Percentiles rank a stretch among this genome's conserved stretches.
These are phyloP conservation scores for Leccinum incarnatum DNA, from an alignment of 768 basidiomycete species.

Conservation along the genomic window DNA sequence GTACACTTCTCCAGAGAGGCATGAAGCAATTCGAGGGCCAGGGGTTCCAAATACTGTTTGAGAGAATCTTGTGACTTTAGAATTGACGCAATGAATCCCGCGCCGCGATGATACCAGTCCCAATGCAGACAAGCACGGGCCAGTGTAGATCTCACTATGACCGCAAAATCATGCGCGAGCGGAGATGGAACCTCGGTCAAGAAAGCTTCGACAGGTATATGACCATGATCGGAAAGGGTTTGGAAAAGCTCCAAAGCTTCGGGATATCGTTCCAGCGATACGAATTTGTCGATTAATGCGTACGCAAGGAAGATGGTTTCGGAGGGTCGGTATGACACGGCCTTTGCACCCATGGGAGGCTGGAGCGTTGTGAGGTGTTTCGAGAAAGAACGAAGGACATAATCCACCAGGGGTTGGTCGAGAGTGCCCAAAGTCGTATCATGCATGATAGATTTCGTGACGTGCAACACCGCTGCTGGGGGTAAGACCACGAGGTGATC, in stretches of 20 bases:
- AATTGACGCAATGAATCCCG: slow-evolving; percentile 35
- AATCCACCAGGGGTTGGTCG: slow-evolving; percentile 23
- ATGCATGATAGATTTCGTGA: slow-evolving; percentile 23
- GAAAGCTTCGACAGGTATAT: slow-evolving; percentile 49
- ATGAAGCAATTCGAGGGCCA: slow-evolving; percentile 46
- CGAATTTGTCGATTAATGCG: slow-evolving; percentile 41
- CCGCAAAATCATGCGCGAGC: slow-evolving; percentile 37
- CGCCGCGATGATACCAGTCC: slow-evolving; percentile 48
- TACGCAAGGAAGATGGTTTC: slow-evolving; percentile 40
- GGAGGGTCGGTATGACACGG: slow-evolving; percentile 40
- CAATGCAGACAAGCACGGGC: slow-evolving; percentile 53
- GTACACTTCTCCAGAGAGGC: slow-evolving; percentile 38
- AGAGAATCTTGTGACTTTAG: slow-evolving; percentile 24
- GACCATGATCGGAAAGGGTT: slow-evolving; percentile 41
- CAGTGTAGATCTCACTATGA: slow-evolving; percentile 49
- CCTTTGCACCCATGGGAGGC: slow-evolving; percentile 26
- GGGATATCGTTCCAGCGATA: slow-evolving; percentile 32
- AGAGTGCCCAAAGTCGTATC: slow-evolving; percentile 10
- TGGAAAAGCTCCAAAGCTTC: slow-evolving; percentile 49
- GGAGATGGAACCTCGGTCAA: slow-evolving; percentile 34
- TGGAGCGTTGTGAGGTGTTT: slow-evolving; percentile 22
- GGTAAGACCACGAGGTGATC: slow-evolving; percentile 12
- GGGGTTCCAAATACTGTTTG: slow-evolving; percentile 27
- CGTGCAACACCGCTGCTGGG: slow-evolving; percentile 15
- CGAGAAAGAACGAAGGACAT: slow-evolving; percentile 34